phyloP scores from a whole-genome alignment of 2,329 filamentous ascomycete genomes.

The Arthrocladium fulminans region DNA sequence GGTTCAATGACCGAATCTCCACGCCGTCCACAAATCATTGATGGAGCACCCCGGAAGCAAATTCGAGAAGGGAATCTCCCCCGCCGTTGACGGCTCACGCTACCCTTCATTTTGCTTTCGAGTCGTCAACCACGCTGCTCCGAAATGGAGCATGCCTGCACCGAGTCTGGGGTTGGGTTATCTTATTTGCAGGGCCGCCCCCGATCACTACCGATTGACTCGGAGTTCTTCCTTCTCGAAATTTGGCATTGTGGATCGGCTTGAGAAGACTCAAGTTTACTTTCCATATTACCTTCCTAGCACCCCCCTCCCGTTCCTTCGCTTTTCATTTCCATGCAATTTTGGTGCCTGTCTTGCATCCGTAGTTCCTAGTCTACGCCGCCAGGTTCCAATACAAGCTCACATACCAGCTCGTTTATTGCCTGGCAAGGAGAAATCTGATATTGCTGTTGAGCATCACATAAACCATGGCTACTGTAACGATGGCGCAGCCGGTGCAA shows the following conservation, averaged over 20 bases:
- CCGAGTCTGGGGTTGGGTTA: background rate
- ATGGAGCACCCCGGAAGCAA: no score
- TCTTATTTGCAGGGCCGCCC: background rate
- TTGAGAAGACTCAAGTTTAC: background rate
- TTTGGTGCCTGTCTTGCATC: background rate
- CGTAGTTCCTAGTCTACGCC: background rate
- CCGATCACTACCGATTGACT: constrained; percentile 4
- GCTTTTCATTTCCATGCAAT: background rate
- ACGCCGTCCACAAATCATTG: background rate
- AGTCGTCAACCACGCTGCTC: background rate
- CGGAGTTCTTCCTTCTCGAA: constrained; percentile 1
- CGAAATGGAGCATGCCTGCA: background rate
- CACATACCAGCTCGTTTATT: background rate
- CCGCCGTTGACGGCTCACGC: background rate
- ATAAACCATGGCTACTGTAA: background rate
- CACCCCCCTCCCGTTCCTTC: background rate
- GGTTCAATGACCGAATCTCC: background rate
- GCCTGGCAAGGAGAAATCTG: background rate
- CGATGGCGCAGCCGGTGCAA: constrained; percentile 1
- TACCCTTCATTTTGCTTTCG: background rate
- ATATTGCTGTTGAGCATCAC: background rate
- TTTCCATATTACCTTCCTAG: background rate
- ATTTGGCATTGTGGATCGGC: background rate
- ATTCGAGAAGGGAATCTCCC: no score
- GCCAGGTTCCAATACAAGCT: background rate